Percentiles rank a stretch among this genome's conserved stretches.
Conservation (phyloP, 305 asterid species). For the Euphrasia arctica region DNA sequence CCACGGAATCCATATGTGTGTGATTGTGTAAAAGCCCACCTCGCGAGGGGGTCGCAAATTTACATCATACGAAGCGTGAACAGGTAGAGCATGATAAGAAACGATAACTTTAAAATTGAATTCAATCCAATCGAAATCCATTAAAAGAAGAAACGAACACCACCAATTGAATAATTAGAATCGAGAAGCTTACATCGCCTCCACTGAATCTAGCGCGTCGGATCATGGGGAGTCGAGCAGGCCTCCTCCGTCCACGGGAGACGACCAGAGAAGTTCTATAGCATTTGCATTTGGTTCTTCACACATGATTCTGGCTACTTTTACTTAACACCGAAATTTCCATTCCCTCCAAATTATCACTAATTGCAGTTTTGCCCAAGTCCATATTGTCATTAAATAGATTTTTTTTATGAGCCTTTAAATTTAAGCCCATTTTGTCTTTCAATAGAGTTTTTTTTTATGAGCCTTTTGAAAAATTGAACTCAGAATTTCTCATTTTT, state of each 20-base stretch:
- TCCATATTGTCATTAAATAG: too few species aligned
- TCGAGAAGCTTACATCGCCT: conserved; percentile 51
- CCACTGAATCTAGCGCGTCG: conserved; percentile 81
- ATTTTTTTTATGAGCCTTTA: too few species aligned
- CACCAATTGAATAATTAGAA: background rate
- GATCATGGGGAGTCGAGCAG: conserved; percentile 66
- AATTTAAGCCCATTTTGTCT: too few species aligned
- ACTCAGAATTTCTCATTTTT: too few species aligned
- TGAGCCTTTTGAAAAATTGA: too few species aligned
- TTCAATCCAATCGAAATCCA: conserved; percentile 4
- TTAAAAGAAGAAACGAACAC: background rate
- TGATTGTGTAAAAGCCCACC: too few species aligned
- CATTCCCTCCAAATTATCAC: too few species aligned
- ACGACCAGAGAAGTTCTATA: conserved; percentile 21
- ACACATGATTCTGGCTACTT: too few species aligned
- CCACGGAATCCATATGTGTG: background rate
- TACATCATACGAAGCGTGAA: background rate
- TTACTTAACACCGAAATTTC: too few species aligned
- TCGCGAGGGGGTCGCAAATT: background rate
- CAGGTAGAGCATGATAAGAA: background rate
- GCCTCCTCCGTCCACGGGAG: conserved; percentile 22
- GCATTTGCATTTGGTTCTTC: too few species aligned
- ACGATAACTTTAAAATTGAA: background rate
- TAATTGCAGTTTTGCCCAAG: too few species aligned
- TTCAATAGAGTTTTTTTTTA: too few species aligned